Percentiles rank a stretch among this genome's conserved stretches.
Evolutionary conservation across 1,139 yeast species (phyloP).

Genomic region (Hemisphaericaspora subhashii): DNA sequence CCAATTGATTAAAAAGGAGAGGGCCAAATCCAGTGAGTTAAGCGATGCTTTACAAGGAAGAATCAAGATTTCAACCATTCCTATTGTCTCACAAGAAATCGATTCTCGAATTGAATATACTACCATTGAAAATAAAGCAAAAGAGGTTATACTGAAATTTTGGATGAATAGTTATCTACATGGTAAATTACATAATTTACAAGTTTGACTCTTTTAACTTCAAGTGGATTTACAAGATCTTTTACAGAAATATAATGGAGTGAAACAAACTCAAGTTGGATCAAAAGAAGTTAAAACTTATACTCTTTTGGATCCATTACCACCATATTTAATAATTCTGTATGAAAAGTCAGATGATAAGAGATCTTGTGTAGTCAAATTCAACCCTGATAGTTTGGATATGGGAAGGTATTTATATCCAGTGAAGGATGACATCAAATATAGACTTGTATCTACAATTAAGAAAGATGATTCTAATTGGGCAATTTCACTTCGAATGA

Average conservation of each 20-base stretch:
- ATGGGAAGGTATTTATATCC: slow-evolving; percentile 13
- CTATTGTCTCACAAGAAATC: slow-evolving; percentile 16
- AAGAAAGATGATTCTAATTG: slow-evolving; percentile 22
- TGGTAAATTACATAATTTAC: slow-evolving; percentile 58
- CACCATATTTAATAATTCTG: slow-evolving; percentile 55
- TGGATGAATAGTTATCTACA: slow-evolving; percentile 65
- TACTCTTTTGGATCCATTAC: slow-evolving; percentile 41
- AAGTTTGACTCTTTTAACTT: too few species aligned
- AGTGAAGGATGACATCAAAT: slow-evolving; percentile 17
- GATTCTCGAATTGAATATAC: slow-evolving; percentile 24
- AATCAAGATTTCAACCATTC: slow-evolving; percentile 33
- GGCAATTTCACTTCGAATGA: slow-evolving; percentile 26
- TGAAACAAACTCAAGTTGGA: slow-evolving; percentile 18
- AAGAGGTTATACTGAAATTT: slow-evolving; percentile 40
- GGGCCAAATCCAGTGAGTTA: slow-evolving; percentile 15
- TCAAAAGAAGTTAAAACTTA: slow-evolving; percentile 32
- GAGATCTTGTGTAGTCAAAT: slow-evolving; percentile 67
- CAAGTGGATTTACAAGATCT: slow-evolving; percentile 45
- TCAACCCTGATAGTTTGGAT: slow-evolving; percentile 48
- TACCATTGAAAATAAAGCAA: slow-evolving; percentile 17
- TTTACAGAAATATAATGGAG: slow-evolving; percentile 45
- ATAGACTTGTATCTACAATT: slow-evolving; percentile 9
- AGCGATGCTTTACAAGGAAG: slow-evolving; percentile 52
- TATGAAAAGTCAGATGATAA: slow-evolving; percentile 53
- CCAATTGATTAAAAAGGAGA: slow-evolving; percentile 28